Evolutionary conservation across 345 rosid species (phyloP).

Genomic region (Dipteronia sinensis): DNA sequence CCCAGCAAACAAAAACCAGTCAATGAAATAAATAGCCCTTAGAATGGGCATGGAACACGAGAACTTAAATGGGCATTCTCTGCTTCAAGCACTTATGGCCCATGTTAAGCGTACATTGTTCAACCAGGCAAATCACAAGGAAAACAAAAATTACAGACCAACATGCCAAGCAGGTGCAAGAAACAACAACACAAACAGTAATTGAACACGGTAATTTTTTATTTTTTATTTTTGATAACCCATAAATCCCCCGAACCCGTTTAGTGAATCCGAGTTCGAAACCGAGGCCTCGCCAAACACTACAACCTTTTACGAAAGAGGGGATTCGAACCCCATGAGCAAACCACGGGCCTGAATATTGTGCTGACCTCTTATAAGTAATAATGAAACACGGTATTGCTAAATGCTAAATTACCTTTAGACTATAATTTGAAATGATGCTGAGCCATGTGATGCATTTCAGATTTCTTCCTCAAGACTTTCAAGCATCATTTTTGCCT

Average conservation of each 20-base stretch:
- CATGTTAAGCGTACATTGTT: neutral
- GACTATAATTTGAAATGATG: neutral
- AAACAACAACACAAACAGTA: neutral
- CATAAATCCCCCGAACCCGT: too few relatives aligned
- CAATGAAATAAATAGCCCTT: neutral
- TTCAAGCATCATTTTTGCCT: constrained; percentile 6
- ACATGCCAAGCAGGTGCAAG: neutral
- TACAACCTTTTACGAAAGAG: too few relatives aligned
- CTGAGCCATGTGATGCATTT: neutral
- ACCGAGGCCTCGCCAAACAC: too few relatives aligned
- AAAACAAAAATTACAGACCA: neutral
- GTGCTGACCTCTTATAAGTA: neutral
- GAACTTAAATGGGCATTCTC: neutral
- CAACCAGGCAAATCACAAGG: neutral
- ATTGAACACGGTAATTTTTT: neutral
- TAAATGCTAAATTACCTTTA: neutral
- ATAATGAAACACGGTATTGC: neutral
- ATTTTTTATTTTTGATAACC: too few relatives aligned
- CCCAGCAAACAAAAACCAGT: too few relatives aligned
- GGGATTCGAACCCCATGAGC: too few relatives aligned
- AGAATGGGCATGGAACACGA: neutral
- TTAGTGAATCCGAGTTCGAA: too few relatives aligned
- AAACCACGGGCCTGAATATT: too few relatives aligned
- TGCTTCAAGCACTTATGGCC: neutral
- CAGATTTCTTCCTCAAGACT: neutral